Base-by-base conservation (phyloP, 768 basidiomycete species). In the Pisolithus tinctorius region DNA sequence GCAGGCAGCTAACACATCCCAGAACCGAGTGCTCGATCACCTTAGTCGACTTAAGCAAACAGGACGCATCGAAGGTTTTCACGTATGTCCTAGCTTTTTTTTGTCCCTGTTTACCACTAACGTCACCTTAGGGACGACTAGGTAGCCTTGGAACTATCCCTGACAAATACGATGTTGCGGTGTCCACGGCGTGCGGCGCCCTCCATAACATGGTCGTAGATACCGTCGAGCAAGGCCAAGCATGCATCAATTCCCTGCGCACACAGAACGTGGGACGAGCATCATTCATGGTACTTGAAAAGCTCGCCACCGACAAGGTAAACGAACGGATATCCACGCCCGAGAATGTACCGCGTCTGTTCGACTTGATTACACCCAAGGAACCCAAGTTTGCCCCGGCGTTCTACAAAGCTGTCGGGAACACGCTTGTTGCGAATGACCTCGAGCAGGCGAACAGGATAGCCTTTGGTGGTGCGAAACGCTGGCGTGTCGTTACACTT, bases 351-450 rank as follows among this genome's bases (percentile, higher is more conserved):
- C 93, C 93, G 0, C 81, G 95, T 0, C 73, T 99, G 0, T 96
- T 93, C 64, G 95, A 99, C 62, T 86, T 99, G 48, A 86, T 98
- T 70, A 93, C 85, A 62, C 86, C 89, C n/a, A 95, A 92, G 60
- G 88, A 95, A 5, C 63, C 80, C 4, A 79, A 74, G 26, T 94
- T 93, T 61, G 82, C 88, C 0, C 79, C 90, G 1, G 93, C 90
- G 0, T 97, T 98, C 71, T 93, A 81, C 69, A 96, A 96, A 65
- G 91, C 83, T 0, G 66, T 95, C 3, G 72, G n/a, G 13, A 85
- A 95, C 64, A 97, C 94, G 0, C 79, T 99, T 4, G 96, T 98
- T 20, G 93, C 90, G 0, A 74, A 84, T n/a, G 80, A 92, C 61
- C 80, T 97, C 54, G 91, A 90, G 2, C 93, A 97, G 62, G 95